Conservation (phyloP, 768 basidiomycete genomes). For the Suillus fuscotomentosus region DNA sequence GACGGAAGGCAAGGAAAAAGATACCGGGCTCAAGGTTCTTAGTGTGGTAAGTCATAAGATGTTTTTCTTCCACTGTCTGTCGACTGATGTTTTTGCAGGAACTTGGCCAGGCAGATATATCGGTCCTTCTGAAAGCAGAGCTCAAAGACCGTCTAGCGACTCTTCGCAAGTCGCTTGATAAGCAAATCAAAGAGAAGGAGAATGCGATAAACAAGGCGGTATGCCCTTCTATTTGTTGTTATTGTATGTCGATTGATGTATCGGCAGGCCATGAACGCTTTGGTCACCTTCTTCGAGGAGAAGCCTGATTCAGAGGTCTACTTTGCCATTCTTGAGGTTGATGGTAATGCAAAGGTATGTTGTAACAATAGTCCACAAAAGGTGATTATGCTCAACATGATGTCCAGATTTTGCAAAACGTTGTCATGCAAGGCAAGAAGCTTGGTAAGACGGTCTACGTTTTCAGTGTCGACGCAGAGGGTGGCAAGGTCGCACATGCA, state of each 20-base stretch:
- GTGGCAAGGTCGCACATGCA: conserved; percentile 80
- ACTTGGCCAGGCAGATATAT: conserved; percentile 86
- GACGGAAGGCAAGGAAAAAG: conserved; percentile 76
- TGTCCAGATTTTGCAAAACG: conserved; percentile 67
- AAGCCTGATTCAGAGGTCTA: conserved; percentile 70
- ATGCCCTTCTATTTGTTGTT: conserved; percentile 14
- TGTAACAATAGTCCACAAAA: neutral
- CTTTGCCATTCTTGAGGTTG: conserved; percentile 69
- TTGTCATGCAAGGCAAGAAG: conserved; percentile 78
- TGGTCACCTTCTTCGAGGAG: conserved; percentile 74
- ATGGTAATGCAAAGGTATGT: conserved; percentile 82
- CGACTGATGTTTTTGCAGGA: conserved; percentile 49
- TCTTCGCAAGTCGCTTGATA: conserved; percentile 82
- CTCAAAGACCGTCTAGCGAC: conserved; percentile 70
- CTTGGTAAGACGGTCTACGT: conserved; percentile 85
- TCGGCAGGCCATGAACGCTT: conserved; percentile 63
- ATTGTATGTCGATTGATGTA: neutral
- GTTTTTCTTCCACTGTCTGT: neutral
- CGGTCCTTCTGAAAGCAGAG: conserved; percentile 76
- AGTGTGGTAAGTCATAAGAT: conserved; percentile 54
- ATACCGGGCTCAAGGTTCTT: conserved; percentile 80
- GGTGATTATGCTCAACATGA: conserved; percentile 3
- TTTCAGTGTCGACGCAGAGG: conserved; percentile 71
- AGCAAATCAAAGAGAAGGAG: conserved; percentile 81
- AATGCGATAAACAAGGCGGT: conserved; percentile 77